Percentiles rank a stretch among this genome's conserved stretches.
These are phyloP conservation scores for Cubamyces sp. DNA, from an alignment of 768 basidiomycete genomes.

Conservation along the genomic window DNA sequence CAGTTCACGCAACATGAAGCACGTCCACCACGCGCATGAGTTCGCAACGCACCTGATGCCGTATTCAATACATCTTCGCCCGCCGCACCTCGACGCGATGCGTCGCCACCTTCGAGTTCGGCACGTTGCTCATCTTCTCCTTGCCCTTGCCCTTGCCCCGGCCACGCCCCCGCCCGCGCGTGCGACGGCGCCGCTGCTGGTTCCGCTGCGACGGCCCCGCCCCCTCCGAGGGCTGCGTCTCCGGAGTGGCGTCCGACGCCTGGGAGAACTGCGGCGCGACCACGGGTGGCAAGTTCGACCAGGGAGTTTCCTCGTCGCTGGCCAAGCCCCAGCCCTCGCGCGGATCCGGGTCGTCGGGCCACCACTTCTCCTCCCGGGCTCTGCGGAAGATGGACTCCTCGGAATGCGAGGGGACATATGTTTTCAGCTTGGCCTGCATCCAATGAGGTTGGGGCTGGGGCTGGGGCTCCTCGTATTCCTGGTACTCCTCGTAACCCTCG, in stretches of 20 bases:
- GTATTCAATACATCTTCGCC: conserved; percentile 1
- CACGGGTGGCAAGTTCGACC: not conserved
- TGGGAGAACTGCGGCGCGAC: not conserved
- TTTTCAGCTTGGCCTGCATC: not conserved
- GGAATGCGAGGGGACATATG: not conserved
- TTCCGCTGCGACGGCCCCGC: not conserved
- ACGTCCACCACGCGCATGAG: not conserved
- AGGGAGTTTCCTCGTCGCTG: conserved; percentile 1
- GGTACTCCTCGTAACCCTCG: not conserved
- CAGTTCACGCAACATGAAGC: not conserved
- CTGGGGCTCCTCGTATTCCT: not conserved
- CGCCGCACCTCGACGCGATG: conserved; percentile 2
- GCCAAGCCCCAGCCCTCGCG: conserved; percentile 3
- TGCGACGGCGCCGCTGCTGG: conserved; percentile 4
- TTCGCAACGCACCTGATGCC: not conserved
- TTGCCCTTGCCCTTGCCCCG: conserved; percentile 4
- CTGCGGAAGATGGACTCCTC: conserved; percentile 1
- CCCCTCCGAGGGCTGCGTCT: not conserved
- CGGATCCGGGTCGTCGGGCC: conserved; percentile 7
- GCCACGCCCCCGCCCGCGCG: conserved; percentile 1
- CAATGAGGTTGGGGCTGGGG: not conserved
- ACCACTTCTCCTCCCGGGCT: conserved; percentile 3
- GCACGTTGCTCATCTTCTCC: not conserved
- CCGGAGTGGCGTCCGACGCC: conserved; percentile 3
- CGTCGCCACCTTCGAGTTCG: not conserved